These are phyloP conservation scores for Penstemon barbatus DNA, from an alignment of 257 asterid species.

Conservation along the genomic window DNA sequence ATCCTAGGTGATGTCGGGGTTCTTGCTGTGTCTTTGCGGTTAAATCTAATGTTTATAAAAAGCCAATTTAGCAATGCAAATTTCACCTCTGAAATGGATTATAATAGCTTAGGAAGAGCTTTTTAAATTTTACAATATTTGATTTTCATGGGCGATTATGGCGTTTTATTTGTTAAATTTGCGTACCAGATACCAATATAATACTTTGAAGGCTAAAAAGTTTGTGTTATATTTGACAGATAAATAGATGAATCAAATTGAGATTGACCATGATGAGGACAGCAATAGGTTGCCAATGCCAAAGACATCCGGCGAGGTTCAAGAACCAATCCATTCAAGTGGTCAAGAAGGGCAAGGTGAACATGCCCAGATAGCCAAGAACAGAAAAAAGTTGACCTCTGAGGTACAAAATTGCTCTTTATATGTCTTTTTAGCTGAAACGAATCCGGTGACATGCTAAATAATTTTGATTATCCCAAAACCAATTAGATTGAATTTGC, in stretches of 20 bases:
- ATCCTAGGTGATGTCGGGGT: too few species aligned
- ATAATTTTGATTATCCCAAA: background rate
- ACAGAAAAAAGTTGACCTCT: slow-evolving; percentile 30
- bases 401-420: slow-evolving; percentile 43
- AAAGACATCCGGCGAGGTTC: slow-evolving; percentile 38
- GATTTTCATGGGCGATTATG: background rate
- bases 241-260: slow-evolving; percentile 52
- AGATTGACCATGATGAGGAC: slow-evolving; percentile 48
- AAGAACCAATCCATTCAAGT: slow-evolving; percentile 34
- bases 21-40: too few species aligned
- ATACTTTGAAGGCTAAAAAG: background rate
- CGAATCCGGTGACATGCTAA: background rate
- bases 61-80: background rate
- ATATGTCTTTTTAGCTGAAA: slow-evolving; percentile 11
- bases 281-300: slow-evolving; percentile 34
- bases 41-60: background rate
- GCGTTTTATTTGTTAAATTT: background rate
- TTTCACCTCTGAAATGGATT: slow-evolving; percentile 7
- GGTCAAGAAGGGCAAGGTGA: slow-evolving; percentile 45
- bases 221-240: slow-evolving; percentile 35
- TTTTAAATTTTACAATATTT: background rate
- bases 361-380: slow-evolving; percentile 29
- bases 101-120: slow-evolving; percentile 3
- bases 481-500: background rate
- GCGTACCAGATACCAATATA: background rate